Conservation (phyloP, 139 green algal genomes). For the Medakamo hakoo region DNA sequence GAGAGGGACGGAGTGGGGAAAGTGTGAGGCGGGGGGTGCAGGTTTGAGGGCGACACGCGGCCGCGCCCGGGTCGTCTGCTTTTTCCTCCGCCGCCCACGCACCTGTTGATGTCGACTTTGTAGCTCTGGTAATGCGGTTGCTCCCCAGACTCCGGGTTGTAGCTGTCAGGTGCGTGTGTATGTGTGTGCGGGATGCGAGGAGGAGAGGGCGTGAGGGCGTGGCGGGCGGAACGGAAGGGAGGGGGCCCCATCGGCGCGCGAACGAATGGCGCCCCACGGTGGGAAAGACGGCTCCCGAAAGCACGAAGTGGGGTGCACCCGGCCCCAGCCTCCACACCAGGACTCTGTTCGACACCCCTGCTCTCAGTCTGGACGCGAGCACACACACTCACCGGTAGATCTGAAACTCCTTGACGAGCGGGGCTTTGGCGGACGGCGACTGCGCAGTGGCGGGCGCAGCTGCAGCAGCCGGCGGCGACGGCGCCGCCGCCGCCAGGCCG, state of each 20-base stretch:
- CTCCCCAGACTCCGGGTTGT: slow-evolving; percentile 65
- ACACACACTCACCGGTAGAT: slow-evolving; percentile 47
- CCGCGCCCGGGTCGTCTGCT: no score
- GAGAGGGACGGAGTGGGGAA: neutral
- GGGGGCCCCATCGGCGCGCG: no score
- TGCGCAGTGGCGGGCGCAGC: neutral
- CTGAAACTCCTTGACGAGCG: slow-evolving; percentile 65
- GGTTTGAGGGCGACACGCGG: no score
- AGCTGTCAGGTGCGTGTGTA: no score
- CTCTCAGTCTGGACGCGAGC: neutral
- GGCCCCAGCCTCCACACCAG: no score
- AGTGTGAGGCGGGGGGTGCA: no score
- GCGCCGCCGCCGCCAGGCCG: neutral
- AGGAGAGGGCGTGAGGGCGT: neutral
- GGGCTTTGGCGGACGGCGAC: slow-evolving; percentile 18
- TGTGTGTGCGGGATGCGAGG: no score
- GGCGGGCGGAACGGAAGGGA: neutral
- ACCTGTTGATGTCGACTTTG: slow-evolving; percentile 85
- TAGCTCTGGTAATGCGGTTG: slow-evolving; percentile 83
- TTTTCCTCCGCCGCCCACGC: slow-evolving; percentile 8
- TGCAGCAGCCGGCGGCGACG: neutral
- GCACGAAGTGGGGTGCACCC: no score
- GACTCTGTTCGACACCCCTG: no score
- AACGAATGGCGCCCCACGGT: neutral
- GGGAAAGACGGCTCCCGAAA: neutral